Conservation (phyloP, 768 basidiomycete species). For the Boletus bicolor region DNA sequence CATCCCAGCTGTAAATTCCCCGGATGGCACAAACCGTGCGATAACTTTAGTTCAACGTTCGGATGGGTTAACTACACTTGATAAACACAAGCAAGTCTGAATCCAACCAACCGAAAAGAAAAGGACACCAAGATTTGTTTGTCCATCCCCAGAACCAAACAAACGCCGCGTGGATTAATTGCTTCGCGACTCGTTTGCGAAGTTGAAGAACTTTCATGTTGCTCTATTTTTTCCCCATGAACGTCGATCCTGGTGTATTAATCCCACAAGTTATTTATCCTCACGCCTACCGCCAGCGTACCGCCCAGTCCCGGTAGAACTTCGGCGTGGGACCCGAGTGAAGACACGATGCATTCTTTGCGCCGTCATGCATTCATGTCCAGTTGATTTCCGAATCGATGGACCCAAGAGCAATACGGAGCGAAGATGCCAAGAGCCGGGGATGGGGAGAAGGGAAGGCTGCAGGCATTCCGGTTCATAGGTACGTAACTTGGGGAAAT, state of each 20-base stretch:
- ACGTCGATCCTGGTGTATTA: slow-evolving; percentile 15
- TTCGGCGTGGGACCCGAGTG: neutral
- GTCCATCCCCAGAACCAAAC: slow-evolving; percentile 15
- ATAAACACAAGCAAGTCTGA: neutral
- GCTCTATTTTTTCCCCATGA: neutral
- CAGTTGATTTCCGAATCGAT: neutral
- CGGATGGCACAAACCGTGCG: neutral
- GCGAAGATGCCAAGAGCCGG: neutral
- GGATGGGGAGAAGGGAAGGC: slow-evolving; percentile 7
- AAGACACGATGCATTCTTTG: neutral
- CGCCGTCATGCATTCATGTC: neutral
- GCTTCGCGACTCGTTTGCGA: neutral
- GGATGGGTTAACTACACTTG: neutral
- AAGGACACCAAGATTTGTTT: slow-evolving; percentile 4
- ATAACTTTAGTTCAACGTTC: neutral
- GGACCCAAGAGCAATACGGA: neutral
- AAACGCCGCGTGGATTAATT: slow-evolving; percentile 15
- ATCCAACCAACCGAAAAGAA: neutral
- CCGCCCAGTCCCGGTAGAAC: neutral
- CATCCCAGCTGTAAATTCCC: neutral
- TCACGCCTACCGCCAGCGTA: neutral
- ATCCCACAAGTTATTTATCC: slow-evolving; percentile 2
- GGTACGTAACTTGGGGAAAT: slow-evolving; percentile 16
- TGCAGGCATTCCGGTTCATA: neutral
- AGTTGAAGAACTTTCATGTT: slow-evolving; percentile 13